Conservation (phyloP, 768 basidiomycete genomes). For the Phaffia tasmanica region DNA sequence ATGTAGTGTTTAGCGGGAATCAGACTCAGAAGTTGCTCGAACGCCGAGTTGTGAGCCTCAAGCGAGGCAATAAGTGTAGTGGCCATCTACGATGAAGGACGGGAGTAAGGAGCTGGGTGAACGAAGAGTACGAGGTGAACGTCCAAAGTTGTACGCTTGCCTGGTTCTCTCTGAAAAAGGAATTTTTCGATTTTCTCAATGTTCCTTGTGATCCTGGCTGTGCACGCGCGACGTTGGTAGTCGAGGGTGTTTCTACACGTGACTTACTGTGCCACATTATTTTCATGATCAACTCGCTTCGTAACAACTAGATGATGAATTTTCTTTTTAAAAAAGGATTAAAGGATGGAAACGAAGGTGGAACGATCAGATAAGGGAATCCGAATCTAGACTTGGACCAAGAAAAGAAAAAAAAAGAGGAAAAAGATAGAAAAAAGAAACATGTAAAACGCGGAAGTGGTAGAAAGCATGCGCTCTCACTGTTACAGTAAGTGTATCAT, state of each 20-base stretch:
- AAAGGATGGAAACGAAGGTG: not conserved
- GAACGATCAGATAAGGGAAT: not conserved
- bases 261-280: not conserved
- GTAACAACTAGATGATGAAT: too few relatives aligned
- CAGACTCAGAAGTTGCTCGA: slow-evolving; percentile 67
- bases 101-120: not conserved
- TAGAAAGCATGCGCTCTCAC: too few relatives aligned
- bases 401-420: too few relatives aligned
- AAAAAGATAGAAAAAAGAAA: too few relatives aligned
- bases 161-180: too few relatives aligned
- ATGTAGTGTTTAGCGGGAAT: slow-evolving; percentile 88
- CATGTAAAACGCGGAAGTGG: too few relatives aligned
- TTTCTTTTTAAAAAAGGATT: not conserved
- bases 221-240: not conserved
- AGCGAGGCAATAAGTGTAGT: slow-evolving; percentile 41
- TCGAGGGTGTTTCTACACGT: not conserved
- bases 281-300: not conserved
- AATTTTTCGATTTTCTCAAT: too few relatives aligned
- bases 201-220: too few relatives aligned
- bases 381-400: not conserved
- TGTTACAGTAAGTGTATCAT: too few relatives aligned
- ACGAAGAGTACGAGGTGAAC: not conserved
- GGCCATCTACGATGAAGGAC: not conserved
- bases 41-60: slow-evolving; percentile 72
- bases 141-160: too few relatives aligned